Evolutionary conservation across 768 basidiomycete genomes (phyloP).

Genomic region (Tulasnella sp.): DNA sequence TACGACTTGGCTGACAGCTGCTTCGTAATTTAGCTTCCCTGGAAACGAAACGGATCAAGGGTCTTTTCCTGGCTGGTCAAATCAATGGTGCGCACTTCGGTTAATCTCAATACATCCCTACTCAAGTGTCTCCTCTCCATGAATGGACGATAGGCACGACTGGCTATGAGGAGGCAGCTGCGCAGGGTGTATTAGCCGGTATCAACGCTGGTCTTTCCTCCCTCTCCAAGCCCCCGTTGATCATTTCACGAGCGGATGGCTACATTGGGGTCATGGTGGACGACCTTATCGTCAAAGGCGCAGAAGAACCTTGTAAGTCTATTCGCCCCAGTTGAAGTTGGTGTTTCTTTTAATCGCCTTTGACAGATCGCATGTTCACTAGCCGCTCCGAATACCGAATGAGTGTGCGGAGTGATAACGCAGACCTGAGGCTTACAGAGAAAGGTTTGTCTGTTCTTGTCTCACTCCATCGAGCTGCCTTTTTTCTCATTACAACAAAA

Average conservation of each 20-base stretch:
- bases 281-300: conserved; percentile 77
- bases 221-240: conserved; percentile 40
- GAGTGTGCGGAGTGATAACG: conserved; percentile 80
- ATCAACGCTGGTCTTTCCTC: conserved; percentile 76
- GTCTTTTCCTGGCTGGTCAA: conserved; percentile 80
- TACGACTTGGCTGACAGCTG: not conserved
- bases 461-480: not conserved
- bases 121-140: not conserved
- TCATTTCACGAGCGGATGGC: conserved; percentile 72
- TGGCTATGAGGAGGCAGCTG: conserved; percentile 90
- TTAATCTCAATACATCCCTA: not conserved
- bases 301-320: conserved; percentile 76
- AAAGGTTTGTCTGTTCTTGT: conserved; percentile 38
- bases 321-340: not conserved
- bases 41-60: conserved; percentile 79
- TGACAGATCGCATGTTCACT: conserved; percentile 83
- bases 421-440: conserved; percentile 69
- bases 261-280: conserved; percentile 88
- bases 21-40: conserved; percentile 44
- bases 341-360: not conserved
- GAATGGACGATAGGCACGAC: conserved; percentile 49
- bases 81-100: conserved; percentile 50
- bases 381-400: conserved; percentile 84
- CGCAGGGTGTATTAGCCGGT: conserved; percentile 80
- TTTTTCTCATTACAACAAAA: not conserved